Conservation (phyloP, 768 basidiomycete genomes). For the Artomyces pyxidatus region DNA sequence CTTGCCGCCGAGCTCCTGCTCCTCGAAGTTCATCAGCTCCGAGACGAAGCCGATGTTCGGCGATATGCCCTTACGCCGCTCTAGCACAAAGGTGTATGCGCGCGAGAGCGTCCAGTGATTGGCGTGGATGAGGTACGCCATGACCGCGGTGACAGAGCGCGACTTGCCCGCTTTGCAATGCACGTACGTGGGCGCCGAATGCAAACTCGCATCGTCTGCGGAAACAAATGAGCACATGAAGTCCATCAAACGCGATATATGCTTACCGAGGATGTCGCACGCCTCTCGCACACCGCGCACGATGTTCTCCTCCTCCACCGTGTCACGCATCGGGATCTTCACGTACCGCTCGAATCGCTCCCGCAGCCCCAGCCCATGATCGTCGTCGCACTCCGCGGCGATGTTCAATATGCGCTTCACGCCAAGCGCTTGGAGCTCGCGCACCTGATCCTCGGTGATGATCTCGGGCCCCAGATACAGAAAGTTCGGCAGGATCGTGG, state of each 20-base stretch:
- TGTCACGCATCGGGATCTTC: slow-evolving; percentile 90
- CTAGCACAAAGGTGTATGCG: slow-evolving; percentile 88
- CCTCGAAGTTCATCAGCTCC: slow-evolving; percentile 95
- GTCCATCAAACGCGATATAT: neutral
- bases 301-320: slow-evolving; percentile 90
- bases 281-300: slow-evolving; percentile 73
- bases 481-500: slow-evolving; percentile 86
- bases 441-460: slow-evolving; percentile 63
- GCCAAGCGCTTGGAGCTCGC: slow-evolving; percentile 63
- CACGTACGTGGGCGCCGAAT: slow-evolving; percentile 85
- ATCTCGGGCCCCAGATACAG: slow-evolving; percentile 89
- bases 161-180: slow-evolving; percentile 97
- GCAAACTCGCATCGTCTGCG: slow-evolving; percentile 84
- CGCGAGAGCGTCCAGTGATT: slow-evolving; percentile 94
- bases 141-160: slow-evolving; percentile 91
- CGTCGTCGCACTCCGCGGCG: slow-evolving; percentile 84
- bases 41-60: slow-evolving; percentile 98
- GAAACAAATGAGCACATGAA: neutral
- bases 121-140: slow-evolving; percentile 95
- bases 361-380: slow-evolving; percentile 60
- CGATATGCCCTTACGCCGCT: slow-evolving; percentile 88
- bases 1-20: slow-evolving; percentile 77
- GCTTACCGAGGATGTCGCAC: slow-evolving; percentile 80
- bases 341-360: slow-evolving; percentile 77
- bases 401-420: slow-evolving; percentile 88